Percentiles rank a stretch among this genome's conserved stretches.
phyloP scores from a whole-genome alignment of 202 grass and related monocot genomes.

The Dendrocalamus latiflorus region DNA sequence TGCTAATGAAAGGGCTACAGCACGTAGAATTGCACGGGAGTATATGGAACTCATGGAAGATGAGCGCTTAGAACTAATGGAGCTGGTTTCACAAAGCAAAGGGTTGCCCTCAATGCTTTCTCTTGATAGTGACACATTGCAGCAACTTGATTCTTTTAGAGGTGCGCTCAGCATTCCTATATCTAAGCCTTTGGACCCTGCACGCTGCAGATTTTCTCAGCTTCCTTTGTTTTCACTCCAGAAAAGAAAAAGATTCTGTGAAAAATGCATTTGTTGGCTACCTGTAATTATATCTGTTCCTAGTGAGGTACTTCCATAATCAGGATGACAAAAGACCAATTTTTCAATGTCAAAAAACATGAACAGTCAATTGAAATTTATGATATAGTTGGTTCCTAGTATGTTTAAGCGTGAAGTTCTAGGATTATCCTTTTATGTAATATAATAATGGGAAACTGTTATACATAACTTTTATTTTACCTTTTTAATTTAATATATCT shows the following conservation, averaged over 20 bases:
- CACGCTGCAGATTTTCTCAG: neutral
- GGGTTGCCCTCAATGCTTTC: slow-evolving; percentile 76
- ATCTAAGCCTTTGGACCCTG: neutral
- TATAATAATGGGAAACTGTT: too few relatives aligned
- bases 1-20: slow-evolving; percentile 88
- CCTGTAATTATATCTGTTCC: neutral
- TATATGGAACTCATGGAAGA: slow-evolving; percentile 92
- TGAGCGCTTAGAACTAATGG: slow-evolving; percentile 93
- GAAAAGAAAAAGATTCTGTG: neutral
- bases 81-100: slow-evolving; percentile 71
- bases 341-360: neutral
- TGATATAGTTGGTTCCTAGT: neutral
- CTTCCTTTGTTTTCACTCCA: slow-evolving; percentile 1
- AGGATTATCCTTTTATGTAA: too few relatives aligned
- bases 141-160: slow-evolving; percentile 89
- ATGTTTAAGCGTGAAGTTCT: neutral
- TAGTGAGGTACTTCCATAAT: neutral
- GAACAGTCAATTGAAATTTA: neutral
- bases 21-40: slow-evolving; percentile 80
- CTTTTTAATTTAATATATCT: too few relatives aligned
- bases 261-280: neutral
- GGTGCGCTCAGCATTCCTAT: slow-evolving; percentile 31
- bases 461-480: too few relatives aligned
- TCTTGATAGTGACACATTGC: slow-evolving; percentile 79
- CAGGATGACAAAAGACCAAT: neutral